Conservation (phyloP, 768 basidiomycete species). For the Podaxis pistillaris region DNA sequence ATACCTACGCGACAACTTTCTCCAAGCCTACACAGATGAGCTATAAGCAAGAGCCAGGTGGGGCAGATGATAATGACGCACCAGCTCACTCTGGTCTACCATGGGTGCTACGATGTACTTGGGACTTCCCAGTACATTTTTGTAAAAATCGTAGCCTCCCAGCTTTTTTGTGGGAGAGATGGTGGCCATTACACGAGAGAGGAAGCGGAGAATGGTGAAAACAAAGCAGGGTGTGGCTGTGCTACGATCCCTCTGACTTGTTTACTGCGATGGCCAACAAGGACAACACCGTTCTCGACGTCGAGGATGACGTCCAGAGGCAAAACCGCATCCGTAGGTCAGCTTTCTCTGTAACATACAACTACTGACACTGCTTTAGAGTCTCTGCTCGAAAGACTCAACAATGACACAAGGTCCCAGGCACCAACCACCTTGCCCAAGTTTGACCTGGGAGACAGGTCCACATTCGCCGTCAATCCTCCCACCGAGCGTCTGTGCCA, state of each 20-base stretch:
- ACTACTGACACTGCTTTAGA: constrained; percentile 26
- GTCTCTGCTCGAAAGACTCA: constrained; percentile 39
- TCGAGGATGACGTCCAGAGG: constrained; percentile 18
- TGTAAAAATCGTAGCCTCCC: constrained; percentile 82
- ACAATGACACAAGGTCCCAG: constrained; percentile 22
- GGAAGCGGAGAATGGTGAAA: constrained; percentile 13
- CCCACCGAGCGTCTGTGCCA: constrained; percentile 48
- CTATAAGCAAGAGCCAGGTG: neutral
- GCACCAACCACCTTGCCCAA: constrained; percentile 20
- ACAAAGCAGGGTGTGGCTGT: constrained; percentile 8
- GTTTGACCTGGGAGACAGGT: constrained; percentile 38
- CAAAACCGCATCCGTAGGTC: constrained; percentile 18
- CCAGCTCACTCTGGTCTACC: constrained; percentile 98
- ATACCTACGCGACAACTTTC: constrained; percentile 77
- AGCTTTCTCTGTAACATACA: neutral
- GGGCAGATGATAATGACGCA: constrained; percentile 38
- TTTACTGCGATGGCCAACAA: constrained; percentile 7
- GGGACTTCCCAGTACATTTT: constrained; percentile 74
- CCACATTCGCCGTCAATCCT: constrained; percentile 36
- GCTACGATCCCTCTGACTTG: constrained; percentile 11
- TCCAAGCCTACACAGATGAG: constrained; percentile 68
- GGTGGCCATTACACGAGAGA: constrained; percentile 2
- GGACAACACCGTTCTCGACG: constrained; percentile 13
- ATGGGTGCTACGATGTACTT: constrained; percentile 94
- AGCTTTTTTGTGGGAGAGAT: constrained; percentile 38